Percentiles rank a stretch among this genome's conserved stretches.
Conservation (phyloP, 805 yeast species). For the Saturnispora kantuleensis region DNA sequence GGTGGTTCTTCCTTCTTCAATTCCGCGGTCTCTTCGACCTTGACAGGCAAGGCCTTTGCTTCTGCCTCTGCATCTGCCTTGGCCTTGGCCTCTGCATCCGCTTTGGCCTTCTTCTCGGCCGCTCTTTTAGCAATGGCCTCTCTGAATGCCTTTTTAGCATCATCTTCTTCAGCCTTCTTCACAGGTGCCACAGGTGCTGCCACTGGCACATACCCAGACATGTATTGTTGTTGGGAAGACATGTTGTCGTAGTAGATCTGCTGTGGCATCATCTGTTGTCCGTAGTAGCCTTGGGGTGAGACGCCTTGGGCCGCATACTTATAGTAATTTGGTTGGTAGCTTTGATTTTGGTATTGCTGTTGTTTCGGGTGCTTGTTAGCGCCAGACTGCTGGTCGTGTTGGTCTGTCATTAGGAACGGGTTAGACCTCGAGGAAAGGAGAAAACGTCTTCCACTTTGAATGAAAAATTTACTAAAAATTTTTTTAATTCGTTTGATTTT, state of each 20-base stretch:
- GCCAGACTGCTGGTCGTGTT: not conserved
- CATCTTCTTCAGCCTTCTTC: not conserved
- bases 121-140: slow-evolving; percentile 5
- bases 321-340: not conserved
- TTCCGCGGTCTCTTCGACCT: not conserved
- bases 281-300: not conserved
- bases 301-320: not conserved
- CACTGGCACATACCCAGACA: not conserved
- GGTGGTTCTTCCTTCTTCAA: not conserved
- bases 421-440: not conserved
- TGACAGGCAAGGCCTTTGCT: not conserved
- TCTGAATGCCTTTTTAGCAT: slow-evolving; percentile 2
- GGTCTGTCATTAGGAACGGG: slow-evolving; percentile 1
- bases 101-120: slow-evolving; percentile 4
- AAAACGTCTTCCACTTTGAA: not conserved
- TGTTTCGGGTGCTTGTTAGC: not conserved
- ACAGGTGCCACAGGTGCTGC: not conserved
- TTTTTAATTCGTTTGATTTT: not conserved
- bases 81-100: not conserved
- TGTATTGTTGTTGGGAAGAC: too few relatives aligned
- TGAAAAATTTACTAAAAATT: slow-evolving; percentile 1
- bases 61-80: not conserved
- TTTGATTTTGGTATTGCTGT: not conserved
- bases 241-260: not conserved
- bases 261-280: not conserved